Percentiles rank a stretch among this genome's conserved stretches.
phyloP scores from a whole-genome alignment of 2,329 filamentous ascomycete species.

The Plectosphaerella plurivora region DNA sequence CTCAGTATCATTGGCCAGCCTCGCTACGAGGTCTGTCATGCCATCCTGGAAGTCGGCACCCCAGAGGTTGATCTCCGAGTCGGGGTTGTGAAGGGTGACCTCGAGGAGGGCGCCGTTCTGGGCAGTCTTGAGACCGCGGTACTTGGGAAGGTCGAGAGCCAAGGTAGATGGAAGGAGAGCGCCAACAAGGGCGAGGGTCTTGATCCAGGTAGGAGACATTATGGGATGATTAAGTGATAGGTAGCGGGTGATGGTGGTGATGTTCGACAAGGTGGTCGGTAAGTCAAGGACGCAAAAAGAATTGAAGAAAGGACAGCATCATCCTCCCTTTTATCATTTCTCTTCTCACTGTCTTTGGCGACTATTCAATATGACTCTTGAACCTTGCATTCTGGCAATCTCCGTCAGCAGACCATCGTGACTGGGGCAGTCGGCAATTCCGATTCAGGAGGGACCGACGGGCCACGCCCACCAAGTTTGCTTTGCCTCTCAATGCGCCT shows the following conservation, averaged over 20 bases:
- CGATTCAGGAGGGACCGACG: no score
- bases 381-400: no score
- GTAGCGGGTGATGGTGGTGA: neutral
- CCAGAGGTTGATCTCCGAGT: conserved; percentile 1
- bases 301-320: no score
- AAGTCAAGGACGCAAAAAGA: no score
- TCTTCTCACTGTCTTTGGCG: no score
- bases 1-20: neutral
- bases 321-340: no score
- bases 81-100: neutral
- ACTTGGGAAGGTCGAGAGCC: neutral
- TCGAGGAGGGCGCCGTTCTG: neutral
- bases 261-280: no score
- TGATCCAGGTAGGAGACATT: neutral
- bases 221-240: neutral
- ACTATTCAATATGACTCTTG: no score
- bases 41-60: neutral
- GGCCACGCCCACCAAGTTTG: no score
- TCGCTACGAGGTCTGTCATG: neutral
- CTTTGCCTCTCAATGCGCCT: no score
- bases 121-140: neutral
- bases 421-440: no score
- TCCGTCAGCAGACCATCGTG: no score
- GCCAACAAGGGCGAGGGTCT: neutral
- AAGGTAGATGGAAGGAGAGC: neutral